Conservation (phyloP, 352 stramenopile species). For the Pythium apleroticum region DNA sequence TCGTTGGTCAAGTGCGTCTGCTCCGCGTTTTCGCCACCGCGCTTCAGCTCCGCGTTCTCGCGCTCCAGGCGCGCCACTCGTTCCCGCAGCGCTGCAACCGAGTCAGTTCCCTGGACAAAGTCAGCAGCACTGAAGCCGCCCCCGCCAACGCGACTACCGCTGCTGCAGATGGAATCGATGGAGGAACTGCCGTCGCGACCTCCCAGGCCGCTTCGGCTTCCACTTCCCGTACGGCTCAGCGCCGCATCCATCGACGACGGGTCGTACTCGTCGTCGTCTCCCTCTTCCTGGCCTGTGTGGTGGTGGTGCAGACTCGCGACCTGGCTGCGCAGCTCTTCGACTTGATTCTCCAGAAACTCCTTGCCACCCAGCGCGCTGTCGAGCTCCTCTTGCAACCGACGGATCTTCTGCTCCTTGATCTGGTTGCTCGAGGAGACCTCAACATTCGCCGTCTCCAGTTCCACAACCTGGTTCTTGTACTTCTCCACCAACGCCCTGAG, state of each 20-base stretch:
- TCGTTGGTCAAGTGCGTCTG: conserved; percentile 60
- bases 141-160: conserved; percentile 30
- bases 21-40: conserved; percentile 49
- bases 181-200: conserved; percentile 12
- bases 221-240: conserved; percentile 11
- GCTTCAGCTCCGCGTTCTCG: conserved; percentile 70
- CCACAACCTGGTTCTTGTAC: conserved; percentile 90
- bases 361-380: conserved; percentile 78
- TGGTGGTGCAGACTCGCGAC: conserved; percentile 57
- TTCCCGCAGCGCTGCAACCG: conserved; percentile 52
- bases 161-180: conserved; percentile 16
- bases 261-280: conserved; percentile 22
- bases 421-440: conserved; percentile 73
- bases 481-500: conserved; percentile 78
- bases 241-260: conserved; percentile 2
- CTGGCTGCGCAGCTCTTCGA: conserved; percentile 76
- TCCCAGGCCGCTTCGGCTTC: background rate
- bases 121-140: conserved; percentile 52
- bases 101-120: conserved; percentile 66
- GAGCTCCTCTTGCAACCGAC: conserved; percentile 81
- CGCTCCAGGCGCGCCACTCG: conserved; percentile 68
- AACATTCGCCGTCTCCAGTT: conserved; percentile 80
- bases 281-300: conserved; percentile 36
- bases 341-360: conserved; percentile 84
- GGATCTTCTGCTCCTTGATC: conserved; percentile 83